Evolutionary conservation across 805 yeast species (phyloP), one percentile per base, ranked within the genome.

Genomic region (Blastobotrys terrestris): DNA sequence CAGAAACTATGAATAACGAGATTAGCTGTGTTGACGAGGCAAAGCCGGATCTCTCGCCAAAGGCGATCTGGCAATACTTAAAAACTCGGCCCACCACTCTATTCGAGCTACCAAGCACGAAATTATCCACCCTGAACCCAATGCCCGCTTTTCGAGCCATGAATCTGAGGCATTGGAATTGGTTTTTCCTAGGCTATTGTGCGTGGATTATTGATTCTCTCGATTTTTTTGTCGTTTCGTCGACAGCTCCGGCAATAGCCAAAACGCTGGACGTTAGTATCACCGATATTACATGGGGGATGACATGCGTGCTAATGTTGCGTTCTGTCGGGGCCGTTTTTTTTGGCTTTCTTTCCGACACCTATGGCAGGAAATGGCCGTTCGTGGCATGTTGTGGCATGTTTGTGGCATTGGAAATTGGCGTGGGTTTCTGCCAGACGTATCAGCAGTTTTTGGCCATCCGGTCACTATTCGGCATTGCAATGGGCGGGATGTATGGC

Each of bases 171-270:
- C 84, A 83, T 60, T 84, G 89, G 87, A 73, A 75, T 54, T 78
- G 77, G 54, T 81, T 84, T 61, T 60, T 73, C 20, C 72, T 81
- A 61, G 88, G 86, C 1, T 78, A 80, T 59, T 64, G 69, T 39
- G 85, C 82, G 35, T 85, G 91, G 90, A 74, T 84, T 2, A 74
- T 83, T 76, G 91, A 84, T 60, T 83, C 88, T 2, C 77, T 84
- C 65, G 90, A 84, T 60, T 85, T 81, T 67, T 85, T 85, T 63
- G 69, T 79, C 26, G 83, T 81, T 6, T 76, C 85, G 11, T 72
- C 82, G 47, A 77, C 80, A 51, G 83, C 78, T 2, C 53, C 76
- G 1, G 66, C 71, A 2, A 72, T 85, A 49, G 84, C 87, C 31
- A 59, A 64, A 41, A 62, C 76, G 1, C 75, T 84, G 49, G 71